Conservation (phyloP, 805 yeast genomes). For the Diddensiella transvaalensis region DNA sequence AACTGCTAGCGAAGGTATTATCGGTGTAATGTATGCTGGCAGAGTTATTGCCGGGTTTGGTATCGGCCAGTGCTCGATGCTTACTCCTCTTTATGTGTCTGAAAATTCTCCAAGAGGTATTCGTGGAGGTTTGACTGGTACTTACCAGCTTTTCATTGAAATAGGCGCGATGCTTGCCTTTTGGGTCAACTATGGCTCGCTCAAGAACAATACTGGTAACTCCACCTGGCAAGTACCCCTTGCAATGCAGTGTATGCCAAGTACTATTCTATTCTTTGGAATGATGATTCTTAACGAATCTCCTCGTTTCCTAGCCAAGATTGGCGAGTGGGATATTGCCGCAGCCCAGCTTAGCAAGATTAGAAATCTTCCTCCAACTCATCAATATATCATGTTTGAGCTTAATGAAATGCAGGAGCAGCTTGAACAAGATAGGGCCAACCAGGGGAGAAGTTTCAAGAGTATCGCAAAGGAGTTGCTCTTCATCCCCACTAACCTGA, state of each 20-base stretch:
- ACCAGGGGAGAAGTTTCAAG: not conserved
- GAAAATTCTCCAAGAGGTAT: constrained; percentile 37
- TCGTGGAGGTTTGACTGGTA: constrained; percentile 45
- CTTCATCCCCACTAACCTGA: constrained; percentile 9
- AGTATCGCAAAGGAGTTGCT: not conserved
- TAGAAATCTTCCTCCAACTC: not conserved
- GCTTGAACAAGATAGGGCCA: constrained; percentile 4
- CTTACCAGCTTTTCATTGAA: constrained; percentile 9
- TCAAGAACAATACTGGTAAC: not conserved
- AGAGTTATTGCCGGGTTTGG: constrained; percentile 50
- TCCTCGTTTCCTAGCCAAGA: constrained; percentile 48
- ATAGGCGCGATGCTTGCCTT: constrained; percentile 7
- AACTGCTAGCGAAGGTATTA: constrained; percentile 39
- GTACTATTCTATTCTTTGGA: constrained; percentile 47
- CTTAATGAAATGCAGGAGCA: constrained; percentile 7
- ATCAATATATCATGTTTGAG: not conserved
- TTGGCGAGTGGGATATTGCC: constrained; percentile 8
- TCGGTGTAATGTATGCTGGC: constrained; percentile 48
- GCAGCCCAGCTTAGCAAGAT: constrained; percentile 2
- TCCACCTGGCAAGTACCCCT: constrained; percentile 8
- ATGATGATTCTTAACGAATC: constrained; percentile 57
- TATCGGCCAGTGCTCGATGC: constrained; percentile 47
- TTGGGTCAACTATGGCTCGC: constrained; percentile 1
- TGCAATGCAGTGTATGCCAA: constrained; percentile 52
- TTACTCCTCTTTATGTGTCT: constrained; percentile 49